phyloP scores from a whole-genome alignment of 495 filamentous ascomycete species.

The Chaetomium cochliodes region DNA sequence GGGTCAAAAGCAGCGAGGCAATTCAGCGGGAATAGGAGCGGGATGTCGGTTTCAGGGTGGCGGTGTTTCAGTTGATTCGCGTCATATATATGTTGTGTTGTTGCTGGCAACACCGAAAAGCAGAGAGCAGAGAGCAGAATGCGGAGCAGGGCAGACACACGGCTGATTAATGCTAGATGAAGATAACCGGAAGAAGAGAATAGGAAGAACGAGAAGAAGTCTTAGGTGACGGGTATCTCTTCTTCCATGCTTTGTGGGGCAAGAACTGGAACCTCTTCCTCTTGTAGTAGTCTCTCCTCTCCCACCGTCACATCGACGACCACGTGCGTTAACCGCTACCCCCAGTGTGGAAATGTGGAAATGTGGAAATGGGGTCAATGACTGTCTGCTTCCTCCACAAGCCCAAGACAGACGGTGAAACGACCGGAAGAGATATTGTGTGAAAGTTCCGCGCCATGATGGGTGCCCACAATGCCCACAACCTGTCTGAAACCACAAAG shows the following conservation, averaged over 20 bases:
- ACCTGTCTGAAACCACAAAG: constrained; percentile 7
- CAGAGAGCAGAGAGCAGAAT: too few relatives aligned
- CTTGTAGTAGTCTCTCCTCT: too few relatives aligned
- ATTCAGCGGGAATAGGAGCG: too few relatives aligned
- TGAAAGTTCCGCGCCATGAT: constrained; percentile 3
- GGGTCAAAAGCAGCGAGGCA: not conserved
- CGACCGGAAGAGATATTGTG: not conserved
- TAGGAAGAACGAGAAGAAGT: not conserved
- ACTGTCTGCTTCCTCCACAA: not conserved
- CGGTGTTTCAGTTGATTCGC: not conserved
- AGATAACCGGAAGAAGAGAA: not conserved
- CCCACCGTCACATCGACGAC: not conserved
- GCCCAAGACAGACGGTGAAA: not conserved
- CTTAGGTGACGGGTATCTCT: not conserved
- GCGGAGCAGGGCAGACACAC: not conserved
- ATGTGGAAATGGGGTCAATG: too few relatives aligned
- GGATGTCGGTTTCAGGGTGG: not conserved
- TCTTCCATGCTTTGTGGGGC: not conserved
- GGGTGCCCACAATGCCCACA: not conserved
- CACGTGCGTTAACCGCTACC: not conserved
- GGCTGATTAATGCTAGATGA: not conserved
- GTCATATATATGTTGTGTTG: not conserved
- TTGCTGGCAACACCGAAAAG: not conserved
- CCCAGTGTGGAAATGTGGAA: too few relatives aligned
- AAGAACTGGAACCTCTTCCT: not conserved